Conservation (phyloP, 1,139 yeast genomes). For the Yamadazyma siamensis region DNA sequence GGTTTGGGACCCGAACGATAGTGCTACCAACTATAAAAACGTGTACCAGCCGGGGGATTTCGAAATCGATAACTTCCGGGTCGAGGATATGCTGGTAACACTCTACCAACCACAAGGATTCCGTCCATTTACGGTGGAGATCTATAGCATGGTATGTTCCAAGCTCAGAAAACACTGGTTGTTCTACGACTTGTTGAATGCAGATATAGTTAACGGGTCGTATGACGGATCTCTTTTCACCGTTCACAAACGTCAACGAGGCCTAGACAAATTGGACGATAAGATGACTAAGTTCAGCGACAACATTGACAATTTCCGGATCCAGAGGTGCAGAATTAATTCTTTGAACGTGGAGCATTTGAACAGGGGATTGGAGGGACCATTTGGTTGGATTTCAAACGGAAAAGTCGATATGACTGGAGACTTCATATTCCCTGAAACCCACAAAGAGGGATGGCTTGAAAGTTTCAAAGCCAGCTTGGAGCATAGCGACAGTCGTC, state of each 20-base stretch:
- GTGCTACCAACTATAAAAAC: constrained; percentile 77
- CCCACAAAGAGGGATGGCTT: constrained; percentile 31
- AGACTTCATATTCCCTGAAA: constrained; percentile 78
- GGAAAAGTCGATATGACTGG: constrained; percentile 94
- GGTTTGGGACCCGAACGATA: constrained; percentile 76
- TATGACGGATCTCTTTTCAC: constrained; percentile 93
- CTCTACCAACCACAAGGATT: constrained; percentile 77
- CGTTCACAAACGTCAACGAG: constrained; percentile 70
- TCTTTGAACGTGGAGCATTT: constrained; percentile 83
- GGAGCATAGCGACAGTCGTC: constrained; percentile 27
- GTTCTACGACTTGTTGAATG: constrained; percentile 80
- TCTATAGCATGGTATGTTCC: constrained; percentile 80
- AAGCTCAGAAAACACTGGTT: constrained; percentile 88
- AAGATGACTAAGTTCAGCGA: constrained; percentile 19
- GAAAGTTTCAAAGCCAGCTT: neutral
- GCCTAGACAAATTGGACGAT: constrained; percentile 36
- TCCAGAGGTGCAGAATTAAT: constrained; percentile 81
- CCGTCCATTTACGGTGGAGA: constrained; percentile 81
- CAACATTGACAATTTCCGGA: constrained; percentile 37
- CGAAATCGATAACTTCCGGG: constrained; percentile 76
- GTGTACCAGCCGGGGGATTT: constrained; percentile 83
- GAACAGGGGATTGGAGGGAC: constrained; percentile 87
- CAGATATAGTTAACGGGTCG: constrained; percentile 83
- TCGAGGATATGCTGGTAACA: constrained; percentile 83
- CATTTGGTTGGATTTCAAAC: constrained; percentile 92